Conservation (phyloP, 78 protist genomes). For the Pirum gemmata region DNA sequence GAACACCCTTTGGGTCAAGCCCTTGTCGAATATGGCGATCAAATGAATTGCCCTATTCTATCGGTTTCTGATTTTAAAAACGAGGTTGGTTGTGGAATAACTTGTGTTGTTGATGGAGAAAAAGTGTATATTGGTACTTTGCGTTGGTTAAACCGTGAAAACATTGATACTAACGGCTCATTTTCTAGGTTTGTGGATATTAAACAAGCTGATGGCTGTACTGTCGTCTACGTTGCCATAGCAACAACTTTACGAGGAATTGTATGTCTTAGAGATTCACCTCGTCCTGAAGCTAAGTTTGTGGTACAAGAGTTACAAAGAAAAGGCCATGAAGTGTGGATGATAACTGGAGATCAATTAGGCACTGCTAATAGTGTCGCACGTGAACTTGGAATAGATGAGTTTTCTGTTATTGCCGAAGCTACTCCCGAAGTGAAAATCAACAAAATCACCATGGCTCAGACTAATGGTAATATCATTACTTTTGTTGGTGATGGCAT, state of each 20-base stretch:
- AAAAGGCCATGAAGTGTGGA: slow-evolving; percentile 19
- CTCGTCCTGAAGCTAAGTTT: not conserved
- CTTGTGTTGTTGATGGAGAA: not conserved
- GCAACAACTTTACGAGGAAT: slow-evolving; percentile 31
- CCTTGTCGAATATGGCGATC: slow-evolving; percentile 4
- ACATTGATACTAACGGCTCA: too few relatives aligned
- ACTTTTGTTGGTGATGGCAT: slow-evolving; percentile 93
- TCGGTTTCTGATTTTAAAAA: not conserved
- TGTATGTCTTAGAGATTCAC: slow-evolving; percentile 10
- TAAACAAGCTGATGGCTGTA: slow-evolving; percentile 36
- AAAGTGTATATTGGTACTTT: not conserved
- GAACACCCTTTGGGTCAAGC: slow-evolving; percentile 50
- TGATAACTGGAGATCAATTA: slow-evolving; percentile 32
- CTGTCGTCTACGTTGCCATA: slow-evolving; percentile 48
- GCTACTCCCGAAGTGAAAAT: slow-evolving; percentile 76
- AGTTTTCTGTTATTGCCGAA: slow-evolving; percentile 54
- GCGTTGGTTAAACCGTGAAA: not conserved
- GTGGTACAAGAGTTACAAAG: slow-evolving; percentile 6
- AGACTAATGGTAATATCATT: slow-evolving; percentile 58
- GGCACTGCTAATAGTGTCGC: slow-evolving; percentile 11
- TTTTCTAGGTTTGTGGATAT: too few relatives aligned
- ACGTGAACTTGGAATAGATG: slow-evolving; percentile 18
- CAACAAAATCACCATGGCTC: slow-evolving; percentile 58
- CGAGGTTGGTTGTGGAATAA: not conserved
- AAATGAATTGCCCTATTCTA: not conserved